Base-by-base conservation (phyloP, 805 yeast species). In the Saccharomycopsis guyanensis region DNA sequence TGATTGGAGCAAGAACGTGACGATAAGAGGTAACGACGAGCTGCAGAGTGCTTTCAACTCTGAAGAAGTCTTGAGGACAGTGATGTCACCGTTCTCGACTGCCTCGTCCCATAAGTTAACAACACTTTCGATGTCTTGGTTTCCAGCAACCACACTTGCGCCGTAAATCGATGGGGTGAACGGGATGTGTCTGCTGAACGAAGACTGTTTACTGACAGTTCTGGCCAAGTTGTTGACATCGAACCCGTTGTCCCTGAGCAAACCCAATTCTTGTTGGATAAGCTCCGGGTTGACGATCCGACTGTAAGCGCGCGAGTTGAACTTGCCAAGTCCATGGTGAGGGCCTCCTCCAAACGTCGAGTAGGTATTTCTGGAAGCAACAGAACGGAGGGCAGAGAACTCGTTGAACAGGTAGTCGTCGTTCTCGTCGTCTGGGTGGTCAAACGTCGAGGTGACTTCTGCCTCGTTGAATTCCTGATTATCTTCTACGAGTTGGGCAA, bases 1-100 rank as follows among this genome's bases (percentile, higher is more conserved):
- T 59, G 81, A 79, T 58, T 83, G 88, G 49, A 83, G 62, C 23
- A 83, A 58, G 55, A 83, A 83, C 0, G 91, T 82, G 42, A 80
- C 64, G 16, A 81, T 69, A 55, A 83, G 62, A 0, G 91, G 91
- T 7, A 70, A 49, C 0, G 81, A 73, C 48, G 37, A 33, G 18
- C 8, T 33, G 7, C 18, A 5, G 13, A 46, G 24, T 13, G 42
- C 36, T 33, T 38, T 42, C n/a, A 46, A 19, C 34, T 46, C 50
- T 13, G 43, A n/a, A 2, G 22, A 19, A 16, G 42, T 23, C 12
- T 31, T 42, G 10, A 37, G 13, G 27, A 24, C 36, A 15, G 46
- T 42, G 15, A 46, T 46, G 10, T 42, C 50, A 20, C 50, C 50
- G 22, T 38, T 42, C 33, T 42, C 50, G 10, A 46, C 46, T 3